Evolutionary conservation across 139 green algal species (phyloP).

Genomic region (Yamagishiella unicocca): DNA sequence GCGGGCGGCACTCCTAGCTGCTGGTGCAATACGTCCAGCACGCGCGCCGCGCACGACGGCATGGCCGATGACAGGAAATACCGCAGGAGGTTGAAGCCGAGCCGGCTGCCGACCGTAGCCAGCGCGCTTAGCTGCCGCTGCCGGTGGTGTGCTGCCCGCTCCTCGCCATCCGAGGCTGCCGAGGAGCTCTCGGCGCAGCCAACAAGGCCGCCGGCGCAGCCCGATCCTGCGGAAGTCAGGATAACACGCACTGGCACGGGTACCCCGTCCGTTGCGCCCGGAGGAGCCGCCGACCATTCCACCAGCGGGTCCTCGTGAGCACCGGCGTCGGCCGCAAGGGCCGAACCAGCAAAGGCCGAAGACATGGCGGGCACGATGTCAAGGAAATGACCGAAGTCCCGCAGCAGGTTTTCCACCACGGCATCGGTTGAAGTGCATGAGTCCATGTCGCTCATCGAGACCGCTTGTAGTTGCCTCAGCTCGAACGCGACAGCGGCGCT

Average conservation of each 20-base stretch:
- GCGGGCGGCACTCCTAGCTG: constrained; percentile 1
- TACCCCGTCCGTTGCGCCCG: background rate
- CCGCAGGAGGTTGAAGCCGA: constrained; percentile 18
- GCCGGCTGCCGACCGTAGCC: background rate
- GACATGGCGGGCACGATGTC: constrained; percentile 11
- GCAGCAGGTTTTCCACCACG: background rate
- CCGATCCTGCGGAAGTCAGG: no score
- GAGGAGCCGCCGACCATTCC: background rate
- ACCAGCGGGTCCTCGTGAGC: background rate
- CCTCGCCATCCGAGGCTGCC: background rate
- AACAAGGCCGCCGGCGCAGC: background rate
- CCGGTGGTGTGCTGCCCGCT: background rate
- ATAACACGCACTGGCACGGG: background rate
- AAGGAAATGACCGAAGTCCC: constrained; percentile 33
- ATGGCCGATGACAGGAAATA: background rate
- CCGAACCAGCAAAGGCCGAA: no score
- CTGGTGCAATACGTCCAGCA: constrained; percentile 6
- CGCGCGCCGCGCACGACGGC: background rate
- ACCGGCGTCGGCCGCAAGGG: no score
- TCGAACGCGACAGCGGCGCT: background rate
- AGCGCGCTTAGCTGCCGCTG: background rate
- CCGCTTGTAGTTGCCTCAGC: constrained; percentile 3
- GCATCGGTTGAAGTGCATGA: background rate
- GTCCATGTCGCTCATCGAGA: background rate
- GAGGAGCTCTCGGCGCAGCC: background rate